A percentile compares a stretch with the other conserved stretches of the same genome.
These are phyloP conservation scores for Hemileccinum rubropunctum DNA, from an alignment of 768 basidiomycete genomes.

Conservation along the genomic window DNA sequence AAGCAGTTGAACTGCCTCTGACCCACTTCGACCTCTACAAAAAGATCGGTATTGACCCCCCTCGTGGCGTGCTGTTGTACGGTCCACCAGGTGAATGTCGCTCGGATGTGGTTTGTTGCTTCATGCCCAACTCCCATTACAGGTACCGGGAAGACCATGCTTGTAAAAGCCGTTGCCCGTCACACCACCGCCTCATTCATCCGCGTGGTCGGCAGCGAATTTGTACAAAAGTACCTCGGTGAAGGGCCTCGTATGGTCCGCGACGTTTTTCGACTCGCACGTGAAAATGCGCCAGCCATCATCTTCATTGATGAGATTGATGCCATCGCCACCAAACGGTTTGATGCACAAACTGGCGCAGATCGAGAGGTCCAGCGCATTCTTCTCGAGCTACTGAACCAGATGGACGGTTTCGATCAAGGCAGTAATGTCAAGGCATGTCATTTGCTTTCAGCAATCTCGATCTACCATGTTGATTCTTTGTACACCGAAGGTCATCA, in stretches of 20 bases:
- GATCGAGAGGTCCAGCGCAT: slow-evolving; percentile 99
- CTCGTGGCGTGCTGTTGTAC: slow-evolving; percentile 93
- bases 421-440: slow-evolving; percentile 94
- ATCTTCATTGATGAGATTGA: slow-evolving; percentile 99
- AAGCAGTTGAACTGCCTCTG: slow-evolving; percentile 94
- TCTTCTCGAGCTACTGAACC: slow-evolving; percentile 91
- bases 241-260: slow-evolving; percentile 99
- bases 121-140: slow-evolving; percentile 5
- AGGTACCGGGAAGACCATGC: slow-evolving; percentile 99
- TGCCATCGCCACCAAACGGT: slow-evolving; percentile 98
- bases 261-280: slow-evolving; percentile 95
- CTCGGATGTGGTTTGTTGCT: neutral
- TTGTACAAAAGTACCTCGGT: slow-evolving; percentile 98
- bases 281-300: slow-evolving; percentile 96
- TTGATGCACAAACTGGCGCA: slow-evolving; percentile 98
- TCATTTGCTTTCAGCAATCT: neutral
- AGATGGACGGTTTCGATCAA: slow-evolving; percentile 99
- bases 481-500: slow-evolving; percentile 72
- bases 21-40: slow-evolving; percentile 98
- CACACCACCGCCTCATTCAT: slow-evolving; percentile 98
- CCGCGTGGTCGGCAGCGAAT: slow-evolving; percentile 96
- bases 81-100: slow-evolving; percentile 82
- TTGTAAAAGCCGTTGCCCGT: slow-evolving; percentile 99
- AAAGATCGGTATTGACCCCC: slow-evolving; percentile 99
- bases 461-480: neutral